Conservation (phyloP, 306 rosid species). For the Vigna unguiculata region DNA sequence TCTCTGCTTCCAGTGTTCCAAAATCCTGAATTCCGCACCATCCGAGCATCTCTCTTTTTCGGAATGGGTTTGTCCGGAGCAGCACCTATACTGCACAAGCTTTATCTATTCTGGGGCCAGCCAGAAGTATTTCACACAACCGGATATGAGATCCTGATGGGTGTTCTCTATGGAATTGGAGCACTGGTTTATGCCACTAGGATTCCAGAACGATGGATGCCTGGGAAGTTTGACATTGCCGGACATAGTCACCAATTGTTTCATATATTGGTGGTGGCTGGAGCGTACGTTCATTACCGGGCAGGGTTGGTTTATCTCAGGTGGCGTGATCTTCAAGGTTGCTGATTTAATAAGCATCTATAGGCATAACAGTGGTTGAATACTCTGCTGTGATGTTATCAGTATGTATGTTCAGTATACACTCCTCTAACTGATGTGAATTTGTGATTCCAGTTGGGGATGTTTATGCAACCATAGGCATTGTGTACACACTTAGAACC, state of each 20-base stretch:
- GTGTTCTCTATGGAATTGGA: conserved; percentile 76
- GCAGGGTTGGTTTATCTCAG: conserved; percentile 94
- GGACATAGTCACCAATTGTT: conserved; percentile 98
- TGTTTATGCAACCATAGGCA: conserved; percentile 23
- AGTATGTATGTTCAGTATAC: conserved; percentile 19
- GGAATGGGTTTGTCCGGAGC: conserved; percentile 89
- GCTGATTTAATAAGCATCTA: conserved; percentile 52
- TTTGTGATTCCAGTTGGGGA: conserved; percentile 34
- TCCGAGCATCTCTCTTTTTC: conserved; percentile 83
- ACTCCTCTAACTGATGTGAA: conserved; percentile 34
- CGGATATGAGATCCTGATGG: conserved; percentile 88
- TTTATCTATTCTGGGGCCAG: conserved; percentile 77
- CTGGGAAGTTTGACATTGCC: conserved; percentile 95
- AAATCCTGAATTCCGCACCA: conserved; percentile 72
- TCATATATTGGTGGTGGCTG: conserved; percentile 88
- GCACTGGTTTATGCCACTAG: conserved; percentile 92
- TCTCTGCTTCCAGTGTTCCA: conserved; percentile 93
- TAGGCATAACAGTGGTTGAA: conserved; percentile 14
- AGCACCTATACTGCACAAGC: conserved; percentile 87
- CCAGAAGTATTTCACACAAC: conserved; percentile 92
- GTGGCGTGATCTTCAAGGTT: conserved; percentile 92
- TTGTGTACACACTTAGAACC: conserved; percentile 28
- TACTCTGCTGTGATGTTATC: conserved; percentile 23
- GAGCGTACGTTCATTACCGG: conserved; percentile 87
- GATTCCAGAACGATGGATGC: conserved; percentile 97